These are phyloP conservation scores for Verbena officinalis DNA, from an alignment of 257 asterid genomes.

Conservation along the genomic window DNA sequence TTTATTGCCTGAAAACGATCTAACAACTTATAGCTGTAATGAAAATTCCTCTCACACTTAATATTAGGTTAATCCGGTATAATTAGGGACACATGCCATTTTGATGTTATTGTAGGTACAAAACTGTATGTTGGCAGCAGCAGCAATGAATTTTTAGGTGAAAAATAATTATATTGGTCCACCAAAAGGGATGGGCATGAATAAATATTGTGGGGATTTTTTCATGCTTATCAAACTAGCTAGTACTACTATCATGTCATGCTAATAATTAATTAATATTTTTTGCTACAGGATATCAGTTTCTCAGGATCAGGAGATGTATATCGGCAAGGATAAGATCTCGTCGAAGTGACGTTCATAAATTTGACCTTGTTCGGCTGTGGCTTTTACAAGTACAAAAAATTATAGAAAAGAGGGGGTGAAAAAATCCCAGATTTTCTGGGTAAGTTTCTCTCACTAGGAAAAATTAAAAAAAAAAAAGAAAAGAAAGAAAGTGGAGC, in stretches of 20 bases:
- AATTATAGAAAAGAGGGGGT: neutral
- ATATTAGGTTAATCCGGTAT: no score
- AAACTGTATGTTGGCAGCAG: no score
- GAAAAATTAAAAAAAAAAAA: neutral
- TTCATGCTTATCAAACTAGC: slow-evolving; percentile 36
- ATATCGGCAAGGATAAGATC: slow-evolving; percentile 78
- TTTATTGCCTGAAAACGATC: no score
- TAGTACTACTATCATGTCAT: slow-evolving; percentile 26
- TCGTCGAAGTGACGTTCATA: slow-evolving; percentile 58
- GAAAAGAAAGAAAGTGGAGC: neutral
- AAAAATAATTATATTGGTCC: slow-evolving; percentile 30
- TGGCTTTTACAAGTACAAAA: no score
- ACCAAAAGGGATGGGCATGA: slow-evolving; percentile 31
- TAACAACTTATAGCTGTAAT: no score
- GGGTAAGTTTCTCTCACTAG: slow-evolving; percentile 35
- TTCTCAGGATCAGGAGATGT: slow-evolving; percentile 70
- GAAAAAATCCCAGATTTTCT: slow-evolving; percentile 58
- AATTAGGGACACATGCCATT: no score
- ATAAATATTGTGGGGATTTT: slow-evolving; percentile 26
- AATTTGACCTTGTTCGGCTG: slow-evolving; percentile 45
- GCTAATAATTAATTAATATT: no score
- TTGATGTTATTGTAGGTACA: no score
- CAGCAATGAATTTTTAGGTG: no score
- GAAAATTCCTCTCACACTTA: no score
- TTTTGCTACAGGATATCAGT: slow-evolving; percentile 64